Evolutionary conservation across 306 rosid genomes (phyloP).

Genomic region (Acacia melanoxylon): DNA sequence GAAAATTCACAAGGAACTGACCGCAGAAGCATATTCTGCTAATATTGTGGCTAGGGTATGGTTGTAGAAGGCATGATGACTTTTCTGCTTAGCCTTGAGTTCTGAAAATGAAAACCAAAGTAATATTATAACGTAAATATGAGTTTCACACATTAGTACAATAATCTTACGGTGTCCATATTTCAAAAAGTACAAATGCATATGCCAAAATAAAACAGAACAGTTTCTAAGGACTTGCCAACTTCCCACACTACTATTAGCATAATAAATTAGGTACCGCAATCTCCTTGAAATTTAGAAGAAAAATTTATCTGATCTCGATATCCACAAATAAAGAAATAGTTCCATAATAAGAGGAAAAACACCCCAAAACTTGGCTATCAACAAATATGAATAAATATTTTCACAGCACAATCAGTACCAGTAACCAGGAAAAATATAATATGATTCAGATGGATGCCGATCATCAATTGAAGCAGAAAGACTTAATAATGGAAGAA

Average conservation of each 20-base stretch:
- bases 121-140: background rate
- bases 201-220: background rate
- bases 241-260: background rate
- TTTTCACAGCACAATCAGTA: background rate
- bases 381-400: background rate
- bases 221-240: background rate
- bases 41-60: constrained; percentile 73
- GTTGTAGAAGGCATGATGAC: constrained; percentile 44
- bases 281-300: background rate
- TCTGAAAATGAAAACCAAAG: constrained; percentile 43
- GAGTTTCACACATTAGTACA: background rate
- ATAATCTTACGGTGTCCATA: background rate
- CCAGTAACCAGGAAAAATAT: background rate
- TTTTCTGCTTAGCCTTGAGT: constrained; percentile 38
- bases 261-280: background rate
- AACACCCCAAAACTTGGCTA: background rate
- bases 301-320: background rate
- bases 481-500: constrained; percentile 7
- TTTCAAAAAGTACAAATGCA: background rate
- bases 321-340: background rate
- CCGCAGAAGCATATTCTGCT: constrained; percentile 89
- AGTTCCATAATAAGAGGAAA: background rate
- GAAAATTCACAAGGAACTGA: constrained; percentile 41
- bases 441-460: background rate
- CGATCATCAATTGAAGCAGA: background rate